Conservation (phyloP, 2,329 filamentous ascomycete genomes). For the Fusarium longipes region DNA sequence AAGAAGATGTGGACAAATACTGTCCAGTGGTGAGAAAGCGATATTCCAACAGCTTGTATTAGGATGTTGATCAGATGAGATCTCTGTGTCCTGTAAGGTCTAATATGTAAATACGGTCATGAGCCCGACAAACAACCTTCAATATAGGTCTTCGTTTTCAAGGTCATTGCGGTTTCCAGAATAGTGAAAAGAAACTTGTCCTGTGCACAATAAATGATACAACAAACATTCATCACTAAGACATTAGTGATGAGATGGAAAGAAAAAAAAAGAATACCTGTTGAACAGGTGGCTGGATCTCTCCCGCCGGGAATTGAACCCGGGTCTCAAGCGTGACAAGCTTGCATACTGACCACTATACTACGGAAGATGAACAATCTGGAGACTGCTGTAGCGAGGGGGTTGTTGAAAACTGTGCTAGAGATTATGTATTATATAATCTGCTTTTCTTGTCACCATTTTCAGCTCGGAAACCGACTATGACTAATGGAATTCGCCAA, state of each 20-base stretch:
- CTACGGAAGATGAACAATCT: slow-evolving; percentile 28
- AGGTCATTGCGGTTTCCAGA: too few species aligned
- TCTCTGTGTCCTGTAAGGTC: too few species aligned
- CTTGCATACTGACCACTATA: slow-evolving; percentile 37
- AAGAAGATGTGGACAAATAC: slow-evolving; percentile 13
- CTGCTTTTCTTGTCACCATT: rapidly evolving
- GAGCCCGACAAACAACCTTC: too few species aligned
- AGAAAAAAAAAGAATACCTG: not conserved
- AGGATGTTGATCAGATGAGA: rapidly evolving
- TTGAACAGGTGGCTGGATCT: slow-evolving; percentile 26
- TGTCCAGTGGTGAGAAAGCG: slow-evolving; percentile 7
- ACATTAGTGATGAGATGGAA: not conserved
- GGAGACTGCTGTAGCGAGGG: slow-evolving; percentile 6
- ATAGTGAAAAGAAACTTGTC: too few species aligned
- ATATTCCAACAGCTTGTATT: not conserved
- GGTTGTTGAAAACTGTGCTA: not conserved
- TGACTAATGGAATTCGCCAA: not conserved
- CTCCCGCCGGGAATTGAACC: slow-evolving; percentile 37
- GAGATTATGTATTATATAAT: rapidly evolving
- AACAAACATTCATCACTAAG: too few species aligned
- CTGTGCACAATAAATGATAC: too few species aligned
- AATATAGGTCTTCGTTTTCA: too few species aligned
- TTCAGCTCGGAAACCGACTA: slow-evolving; percentile 12
- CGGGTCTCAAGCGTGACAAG: slow-evolving; percentile 37
- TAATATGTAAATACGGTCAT: too few species aligned